Conservation (phyloP, 2,329 filamentous ascomycete genomes). For the Laburnicola sp. region DNA sequence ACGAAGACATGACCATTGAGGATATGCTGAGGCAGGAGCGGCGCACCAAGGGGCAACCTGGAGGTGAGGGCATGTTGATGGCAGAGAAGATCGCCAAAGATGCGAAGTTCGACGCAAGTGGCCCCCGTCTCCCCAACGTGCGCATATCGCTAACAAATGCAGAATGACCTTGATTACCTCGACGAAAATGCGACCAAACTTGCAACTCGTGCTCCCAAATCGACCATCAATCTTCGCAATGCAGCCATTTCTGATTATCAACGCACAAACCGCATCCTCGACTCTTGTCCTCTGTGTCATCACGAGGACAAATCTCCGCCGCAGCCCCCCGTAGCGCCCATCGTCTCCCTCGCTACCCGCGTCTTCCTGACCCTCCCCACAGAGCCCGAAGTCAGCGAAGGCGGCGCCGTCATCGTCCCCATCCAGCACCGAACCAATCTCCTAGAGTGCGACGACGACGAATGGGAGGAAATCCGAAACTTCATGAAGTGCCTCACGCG, state of each 20-base stretch:
- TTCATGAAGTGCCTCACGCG: conserved; percentile 97
- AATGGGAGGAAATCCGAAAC: conserved; percentile 98
- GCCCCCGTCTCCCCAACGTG: not conserved
- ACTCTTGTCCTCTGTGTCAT: conserved; percentile 86
- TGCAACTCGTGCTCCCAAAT: conserved; percentile 83
- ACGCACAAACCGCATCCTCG: conserved; percentile 82
- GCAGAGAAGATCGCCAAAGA: conserved; percentile 96
- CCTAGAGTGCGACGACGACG: conserved; percentile 97
- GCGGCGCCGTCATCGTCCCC: conserved; percentile 85
- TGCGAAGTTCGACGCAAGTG: conserved; percentile 71
- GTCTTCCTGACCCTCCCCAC: conserved; percentile 88
- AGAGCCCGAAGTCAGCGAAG: conserved; percentile 81
- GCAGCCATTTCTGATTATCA: conserved; percentile 86
- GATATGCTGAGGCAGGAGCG: conserved; percentile 97
- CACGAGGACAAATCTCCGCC: conserved; percentile 78
- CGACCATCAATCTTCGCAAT: conserved; percentile 84
- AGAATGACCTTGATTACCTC: conserved; percentile 91
- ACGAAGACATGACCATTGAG: conserved; percentile 93
- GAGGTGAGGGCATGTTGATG: conserved; percentile 78
- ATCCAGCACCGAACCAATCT: conserved; percentile 85
- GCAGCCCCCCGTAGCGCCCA: conserved; percentile 72
- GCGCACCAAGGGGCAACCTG: conserved; percentile 74
- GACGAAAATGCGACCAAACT: conserved; percentile 94
- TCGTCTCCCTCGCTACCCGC: conserved; percentile 82
- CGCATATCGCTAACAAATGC: conserved; percentile 18